These are phyloP conservation scores for Cynara cardunculus DNA, from an alignment of 129 eudicot genomes.

Conservation along the genomic window DNA sequence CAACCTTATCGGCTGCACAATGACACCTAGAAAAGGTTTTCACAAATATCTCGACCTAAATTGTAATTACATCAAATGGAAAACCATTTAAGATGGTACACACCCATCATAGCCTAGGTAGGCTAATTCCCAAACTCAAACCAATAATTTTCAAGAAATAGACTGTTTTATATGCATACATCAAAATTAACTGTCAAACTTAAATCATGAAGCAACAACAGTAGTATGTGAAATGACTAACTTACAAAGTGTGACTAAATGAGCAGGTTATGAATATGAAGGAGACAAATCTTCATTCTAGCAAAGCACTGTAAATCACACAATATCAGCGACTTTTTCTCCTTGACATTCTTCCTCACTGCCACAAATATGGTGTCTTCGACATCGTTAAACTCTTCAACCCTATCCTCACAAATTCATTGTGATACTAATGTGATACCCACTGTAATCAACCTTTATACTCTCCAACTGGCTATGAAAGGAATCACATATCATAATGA, in stretches of 20 bases:
- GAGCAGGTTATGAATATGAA: conserved; percentile 61
- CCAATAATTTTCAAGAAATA: background rate
- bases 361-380: conserved; percentile 52
- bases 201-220: background rate
- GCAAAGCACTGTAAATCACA: conserved; percentile 48
- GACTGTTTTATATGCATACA: background rate
- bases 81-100: background rate
- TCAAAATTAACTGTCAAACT: conserved; percentile 3
- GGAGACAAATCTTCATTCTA: conserved; percentile 45
- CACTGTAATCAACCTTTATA: too few relatives aligned
- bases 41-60: background rate
- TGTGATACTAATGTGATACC: too few relatives aligned
- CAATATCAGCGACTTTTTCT: conserved; percentile 42
- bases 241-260: conserved; percentile 45
- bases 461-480: too few relatives aligned
- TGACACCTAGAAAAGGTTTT: background rate
- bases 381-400: conserved; percentile 31
- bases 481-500: too few relatives aligned
- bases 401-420: conserved; percentile 5
- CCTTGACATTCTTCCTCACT: conserved; percentile 58
- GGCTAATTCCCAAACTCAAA: background rate
- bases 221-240: background rate
- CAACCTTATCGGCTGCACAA: conserved; percentile 38
- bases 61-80: background rate
- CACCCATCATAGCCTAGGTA: background rate